These are phyloP conservation scores for Naganishia friedmannii DNA, from an alignment of 768 basidiomycete species.

Conservation along the genomic window DNA sequence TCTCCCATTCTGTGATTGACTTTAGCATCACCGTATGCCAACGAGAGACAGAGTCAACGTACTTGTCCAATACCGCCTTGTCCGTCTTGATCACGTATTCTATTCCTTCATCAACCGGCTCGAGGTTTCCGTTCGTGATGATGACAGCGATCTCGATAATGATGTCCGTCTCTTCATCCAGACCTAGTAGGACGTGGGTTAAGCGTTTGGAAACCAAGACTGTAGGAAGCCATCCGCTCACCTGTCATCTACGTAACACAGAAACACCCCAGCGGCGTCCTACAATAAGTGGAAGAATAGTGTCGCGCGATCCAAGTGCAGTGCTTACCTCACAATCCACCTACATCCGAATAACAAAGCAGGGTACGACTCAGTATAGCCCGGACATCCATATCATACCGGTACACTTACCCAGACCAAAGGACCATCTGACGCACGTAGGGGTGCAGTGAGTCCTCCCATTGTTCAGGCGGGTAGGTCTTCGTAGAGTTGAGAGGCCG, in stretches of 20 bases:
- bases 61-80: constrained; percentile 69
- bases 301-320: background rate
- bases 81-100: constrained; percentile 71
- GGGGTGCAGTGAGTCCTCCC: constrained; percentile 23
- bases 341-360: constrained; percentile 25
- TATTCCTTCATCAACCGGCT: constrained; percentile 75
- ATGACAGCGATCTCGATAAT: constrained; percentile 74
- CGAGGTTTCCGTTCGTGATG: constrained; percentile 79
- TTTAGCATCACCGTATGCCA: background rate
- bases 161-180: constrained; percentile 40
- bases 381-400: background rate
- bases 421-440: constrained; percentile 46
- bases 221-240: background rate
- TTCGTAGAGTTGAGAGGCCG: background rate
- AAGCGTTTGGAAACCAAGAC: background rate
- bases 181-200: constrained; percentile 31
- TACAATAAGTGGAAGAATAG: background rate
- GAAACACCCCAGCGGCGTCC: constrained; percentile 27
- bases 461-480: background rate
- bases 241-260: constrained; percentile 28
- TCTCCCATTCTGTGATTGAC: constrained; percentile 66
- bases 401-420: constrained; percentile 45
- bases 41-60: constrained; percentile 26
- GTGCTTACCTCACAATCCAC: constrained; percentile 42
- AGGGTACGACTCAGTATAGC: background rate